Evolutionary conservation across 75 land plant species (phyloP), one percentile per base, ranked within the genome.

Genomic region (Cunninghamia lanceolata): DNA sequence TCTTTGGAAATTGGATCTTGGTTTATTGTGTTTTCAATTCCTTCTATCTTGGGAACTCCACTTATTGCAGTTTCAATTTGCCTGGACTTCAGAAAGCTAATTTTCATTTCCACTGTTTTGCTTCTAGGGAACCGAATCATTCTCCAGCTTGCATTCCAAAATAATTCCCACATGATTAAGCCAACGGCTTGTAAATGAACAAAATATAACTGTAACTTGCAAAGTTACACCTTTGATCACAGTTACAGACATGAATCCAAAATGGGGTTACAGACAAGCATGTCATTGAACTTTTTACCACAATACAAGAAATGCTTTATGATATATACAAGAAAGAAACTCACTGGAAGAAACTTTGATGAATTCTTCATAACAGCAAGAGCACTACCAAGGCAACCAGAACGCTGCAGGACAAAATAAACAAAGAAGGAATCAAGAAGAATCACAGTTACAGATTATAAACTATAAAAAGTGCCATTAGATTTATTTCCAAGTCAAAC

Each of bases 351-450:
- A 85, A 91, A 90, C 87, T 97, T 92, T 28, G 92, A 86, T 47
- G 97, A 95, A 83, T 94, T 95, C 90, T 97, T 97, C 99, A 97
- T 95, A 17, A 97, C 93, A 71, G 99, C 99, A 87, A 97, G 86
- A 66, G 96, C 85, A 53, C 97, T 93, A 84, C 97, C 99, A 81
- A 97, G 94, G 84, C 97, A 95, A 68, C 97, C 99, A 47, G 89
- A 88, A 8, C 97, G 93, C 99, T 97, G 91, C 66, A 63, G 19
- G 43, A 81, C 68, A 17, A 59, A 74, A 28, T 54, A 45, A 80
- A 79, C 35, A 83, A 30, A 82, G 40, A 82, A 82, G 42, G 28
- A 70, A 34, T 80, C 50, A 45, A 28, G 14, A 40, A 76, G 25
- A 80, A 28, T 80, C 82, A 45, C 82, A 80, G 4, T 28, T 80